Conservation (phyloP, 495 filamentous ascomycete species). For the Penicillium nucicola region DNA sequence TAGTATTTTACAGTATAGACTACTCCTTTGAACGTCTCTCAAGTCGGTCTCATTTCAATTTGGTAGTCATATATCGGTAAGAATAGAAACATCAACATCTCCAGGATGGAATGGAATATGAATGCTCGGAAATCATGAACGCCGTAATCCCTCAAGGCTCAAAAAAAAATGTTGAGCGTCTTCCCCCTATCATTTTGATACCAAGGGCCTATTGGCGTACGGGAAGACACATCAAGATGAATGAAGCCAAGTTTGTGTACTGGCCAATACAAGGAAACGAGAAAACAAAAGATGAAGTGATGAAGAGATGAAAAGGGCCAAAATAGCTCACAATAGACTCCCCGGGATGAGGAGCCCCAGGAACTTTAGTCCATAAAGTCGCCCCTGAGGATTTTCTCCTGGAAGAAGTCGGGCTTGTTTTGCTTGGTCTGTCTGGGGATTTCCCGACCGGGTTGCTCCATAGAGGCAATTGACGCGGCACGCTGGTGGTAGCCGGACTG, state of each 20-base stretch:
- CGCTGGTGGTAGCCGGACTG: constrained; percentile 43
- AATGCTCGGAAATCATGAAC: constrained; percentile 1
- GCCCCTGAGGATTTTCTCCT: constrained; percentile 93
- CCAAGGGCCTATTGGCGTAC: not conserved
- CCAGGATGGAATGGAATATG: constrained; percentile 4
- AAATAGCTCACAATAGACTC: not conserved
- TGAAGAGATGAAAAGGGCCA: not conserved
- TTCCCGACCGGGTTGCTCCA: constrained; percentile 65
- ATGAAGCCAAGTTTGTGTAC: not conserved
- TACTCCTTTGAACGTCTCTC: not conserved
- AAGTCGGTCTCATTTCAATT: constrained; percentile 10
- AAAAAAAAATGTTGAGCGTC: not conserved
- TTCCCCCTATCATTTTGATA: constrained; percentile 1
- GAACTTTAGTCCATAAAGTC: constrained; percentile 87
- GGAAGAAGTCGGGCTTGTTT: constrained; percentile 82
- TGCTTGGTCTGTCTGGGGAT: constrained; percentile 64
- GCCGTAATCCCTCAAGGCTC: not conserved
- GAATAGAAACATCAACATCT: constrained; percentile 4
- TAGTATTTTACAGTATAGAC: not conserved
- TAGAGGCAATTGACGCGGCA: constrained; percentile 63
- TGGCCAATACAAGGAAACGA: not conserved
- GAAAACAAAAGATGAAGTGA: not conserved
- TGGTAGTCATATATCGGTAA: constrained; percentile 7
- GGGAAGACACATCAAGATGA: not conserved
- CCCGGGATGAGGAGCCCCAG: not conserved